Conservation (phyloP, 2,329 filamentous ascomycete genomes). For the Bisporella sp. region DNA sequence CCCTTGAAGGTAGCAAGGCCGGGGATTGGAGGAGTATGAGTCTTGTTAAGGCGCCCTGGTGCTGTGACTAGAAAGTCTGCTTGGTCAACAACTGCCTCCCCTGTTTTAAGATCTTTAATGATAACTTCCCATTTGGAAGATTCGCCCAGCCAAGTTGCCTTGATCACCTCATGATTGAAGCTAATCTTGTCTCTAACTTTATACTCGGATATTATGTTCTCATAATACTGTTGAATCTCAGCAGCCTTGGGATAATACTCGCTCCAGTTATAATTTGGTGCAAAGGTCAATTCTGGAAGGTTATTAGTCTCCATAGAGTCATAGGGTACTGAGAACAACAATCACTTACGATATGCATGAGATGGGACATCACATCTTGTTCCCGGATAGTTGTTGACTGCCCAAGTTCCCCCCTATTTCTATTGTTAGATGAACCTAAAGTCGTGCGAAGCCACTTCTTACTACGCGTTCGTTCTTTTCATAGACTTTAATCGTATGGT, state of each 20-base stretch:
- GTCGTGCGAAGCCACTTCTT: too few relatives aligned
- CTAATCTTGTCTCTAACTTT: slow-evolving; percentile 51
- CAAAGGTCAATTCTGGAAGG: too few relatives aligned
- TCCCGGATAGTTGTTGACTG: too few relatives aligned
- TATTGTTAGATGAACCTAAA: too few relatives aligned
- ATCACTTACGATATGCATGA: too few relatives aligned
- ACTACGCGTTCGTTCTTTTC: too few relatives aligned
- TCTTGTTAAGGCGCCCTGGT: slow-evolving; percentile 50
- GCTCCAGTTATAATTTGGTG: slow-evolving; percentile 54
- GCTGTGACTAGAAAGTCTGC: slow-evolving; percentile 56
- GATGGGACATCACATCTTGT: too few relatives aligned
- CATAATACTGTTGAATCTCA: slow-evolving; percentile 63
- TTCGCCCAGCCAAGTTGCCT: slow-evolving; percentile 45
- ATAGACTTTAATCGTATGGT: too few relatives aligned
- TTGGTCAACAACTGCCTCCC: slow-evolving; percentile 34
- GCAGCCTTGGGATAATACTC: slow-evolving; percentile 57
- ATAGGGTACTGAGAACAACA: too few relatives aligned
- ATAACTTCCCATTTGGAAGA: slow-evolving; percentile 42
- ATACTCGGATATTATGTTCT: slow-evolving; percentile 53
- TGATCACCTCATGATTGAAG: slow-evolving; percentile 47
- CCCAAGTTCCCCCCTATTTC: too few relatives aligned
- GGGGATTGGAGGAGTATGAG: slow-evolving; percentile 36
- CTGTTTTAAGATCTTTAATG: slow-evolving; percentile 29
- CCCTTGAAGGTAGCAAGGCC: slow-evolving; percentile 40
- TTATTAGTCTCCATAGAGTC: too few relatives aligned